These are phyloP conservation scores for Colletotrichum orbiculare DNA, from an alignment of 2,329 filamentous ascomycete species.

Conservation along the genomic window DNA sequence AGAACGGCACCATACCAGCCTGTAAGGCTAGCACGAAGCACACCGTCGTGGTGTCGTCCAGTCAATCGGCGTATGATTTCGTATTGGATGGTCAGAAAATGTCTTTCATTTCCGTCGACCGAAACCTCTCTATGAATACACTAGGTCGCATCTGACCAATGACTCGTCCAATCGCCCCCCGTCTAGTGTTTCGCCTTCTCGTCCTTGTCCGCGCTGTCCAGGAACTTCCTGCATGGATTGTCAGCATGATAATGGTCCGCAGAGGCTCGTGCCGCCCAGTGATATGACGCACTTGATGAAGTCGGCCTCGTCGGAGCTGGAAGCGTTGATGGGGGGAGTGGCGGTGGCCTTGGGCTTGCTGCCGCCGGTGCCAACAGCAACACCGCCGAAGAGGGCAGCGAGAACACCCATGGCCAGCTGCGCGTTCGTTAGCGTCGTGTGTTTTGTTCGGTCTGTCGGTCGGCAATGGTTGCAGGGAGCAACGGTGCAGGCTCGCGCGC, in stretches of 20 bases:
- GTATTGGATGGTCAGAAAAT: conserved; percentile 28
- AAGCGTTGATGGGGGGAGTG: conserved; percentile 70
- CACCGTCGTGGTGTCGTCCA: too few relatives aligned
- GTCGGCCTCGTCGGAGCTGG: conserved; percentile 71
- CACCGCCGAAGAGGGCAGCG: conserved; percentile 54
- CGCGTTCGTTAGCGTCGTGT: conserved; percentile 38
- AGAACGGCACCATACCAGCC: not conserved
- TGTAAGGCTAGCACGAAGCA: too few relatives aligned
- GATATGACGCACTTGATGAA: conserved; percentile 68
- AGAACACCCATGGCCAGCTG: conserved; percentile 70
- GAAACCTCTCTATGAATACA: conserved; percentile 35
- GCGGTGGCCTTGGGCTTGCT: conserved; percentile 56
- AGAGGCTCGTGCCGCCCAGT: not conserved
- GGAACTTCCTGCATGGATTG: conserved; percentile 55
- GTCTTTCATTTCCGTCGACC: conserved; percentile 34
- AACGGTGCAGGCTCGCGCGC: conserved; percentile 16
- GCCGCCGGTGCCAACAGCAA: conserved; percentile 54
- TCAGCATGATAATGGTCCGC: conserved; percentile 18
- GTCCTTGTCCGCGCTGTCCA: conserved; percentile 55
- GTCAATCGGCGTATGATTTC: not conserved
- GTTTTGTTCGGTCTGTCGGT: conserved; percentile 20
- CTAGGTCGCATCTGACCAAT: conserved; percentile 32
- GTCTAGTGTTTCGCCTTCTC: conserved; percentile 58
- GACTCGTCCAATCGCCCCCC: conserved; percentile 24
- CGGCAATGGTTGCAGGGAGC: conserved; percentile 10